Evolutionary conservation across 352 stramenopile species (phyloP).

Genomic region (Peronosclerospora sorghi): DNA sequence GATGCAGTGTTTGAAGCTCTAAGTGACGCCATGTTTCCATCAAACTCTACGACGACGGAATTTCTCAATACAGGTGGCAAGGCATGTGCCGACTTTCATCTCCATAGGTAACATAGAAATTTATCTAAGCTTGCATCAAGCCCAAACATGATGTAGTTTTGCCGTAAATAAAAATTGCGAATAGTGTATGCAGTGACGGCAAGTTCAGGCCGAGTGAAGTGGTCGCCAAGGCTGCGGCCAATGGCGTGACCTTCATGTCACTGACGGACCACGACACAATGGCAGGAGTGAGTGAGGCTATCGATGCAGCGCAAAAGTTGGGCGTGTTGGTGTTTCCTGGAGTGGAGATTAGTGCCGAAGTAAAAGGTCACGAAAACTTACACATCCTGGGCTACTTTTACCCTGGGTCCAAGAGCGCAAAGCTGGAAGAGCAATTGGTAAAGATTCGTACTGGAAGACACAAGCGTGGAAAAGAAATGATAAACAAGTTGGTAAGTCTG

Average conservation of each 20-base stretch:
- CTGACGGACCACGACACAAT: conserved; percentile 84
- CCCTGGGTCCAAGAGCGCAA: conserved; percentile 59
- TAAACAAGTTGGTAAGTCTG: conserved; percentile 58
- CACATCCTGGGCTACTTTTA: conserved; percentile 83
- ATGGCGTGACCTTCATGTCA: conserved; percentile 74
- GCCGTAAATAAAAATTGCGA: neutral
- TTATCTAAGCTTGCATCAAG: neutral
- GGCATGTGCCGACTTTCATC: conserved; percentile 64
- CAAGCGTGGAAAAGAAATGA: conserved; percentile 74
- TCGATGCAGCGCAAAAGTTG: conserved; percentile 45
- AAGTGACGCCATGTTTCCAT: conserved; percentile 67
- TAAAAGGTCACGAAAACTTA: conserved; percentile 73
- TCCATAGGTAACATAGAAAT: conserved; percentile 51
- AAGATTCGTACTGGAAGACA: conserved; percentile 72
- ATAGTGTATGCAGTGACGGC: conserved; percentile 71
- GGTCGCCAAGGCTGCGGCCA: conserved; percentile 62
- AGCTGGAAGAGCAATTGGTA: conserved; percentile 61
- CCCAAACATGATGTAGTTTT: neutral
- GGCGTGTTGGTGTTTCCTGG: conserved; percentile 68
- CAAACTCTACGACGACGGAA: conserved; percentile 28
- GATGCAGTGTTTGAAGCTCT: conserved; percentile 21
- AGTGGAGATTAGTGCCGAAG: conserved; percentile 81
- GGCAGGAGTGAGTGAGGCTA: conserved; percentile 64
- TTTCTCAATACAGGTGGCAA: conserved; percentile 45
- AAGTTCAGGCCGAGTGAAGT: conserved; percentile 67